These are phyloP conservation scores for Fusarium tricinctum DNA, from an alignment of 2,329 filamentous ascomycete species.

Conservation along the genomic window DNA sequence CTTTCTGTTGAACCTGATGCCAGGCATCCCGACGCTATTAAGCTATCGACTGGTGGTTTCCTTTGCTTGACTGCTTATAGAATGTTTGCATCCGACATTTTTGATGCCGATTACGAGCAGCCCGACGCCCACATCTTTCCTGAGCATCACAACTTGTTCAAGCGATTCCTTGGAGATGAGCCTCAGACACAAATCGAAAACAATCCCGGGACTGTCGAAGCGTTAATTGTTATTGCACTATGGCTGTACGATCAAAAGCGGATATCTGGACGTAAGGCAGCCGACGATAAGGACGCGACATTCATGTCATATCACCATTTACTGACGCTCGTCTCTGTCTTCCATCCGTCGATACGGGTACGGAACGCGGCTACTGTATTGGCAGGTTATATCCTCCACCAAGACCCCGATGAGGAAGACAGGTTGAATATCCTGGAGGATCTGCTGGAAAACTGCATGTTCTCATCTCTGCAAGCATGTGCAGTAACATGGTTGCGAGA, in stretches of 20 bases:
- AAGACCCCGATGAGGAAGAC: constrained; percentile 70
- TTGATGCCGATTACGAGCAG: constrained; percentile 67
- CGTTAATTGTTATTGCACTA: constrained; percentile 70
- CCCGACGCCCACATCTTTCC: constrained; percentile 72
- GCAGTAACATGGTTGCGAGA: constrained; percentile 75
- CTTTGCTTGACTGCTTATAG: constrained; percentile 73
- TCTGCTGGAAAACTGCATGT: constrained; percentile 75
- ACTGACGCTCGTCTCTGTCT: constrained; percentile 69
- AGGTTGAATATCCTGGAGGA: constrained; percentile 74
- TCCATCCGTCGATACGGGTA: constrained; percentile 67
- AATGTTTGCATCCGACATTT: constrained; percentile 73
- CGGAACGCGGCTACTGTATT: constrained; percentile 68
- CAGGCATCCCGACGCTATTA: constrained; percentile 64
- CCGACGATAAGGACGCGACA: constrained; percentile 56
- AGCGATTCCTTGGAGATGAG: constrained; percentile 66
- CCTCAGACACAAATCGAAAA: constrained; percentile 63
- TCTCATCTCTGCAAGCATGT: constrained; percentile 72
- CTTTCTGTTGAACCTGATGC: constrained; percentile 62
- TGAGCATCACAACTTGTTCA: constrained; percentile 68
- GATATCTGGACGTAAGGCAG: constrained; percentile 52
- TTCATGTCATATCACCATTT: constrained; percentile 74
- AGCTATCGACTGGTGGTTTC: constrained; percentile 70
- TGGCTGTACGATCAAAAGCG: constrained; percentile 68
- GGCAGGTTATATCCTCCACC: constrained; percentile 68
- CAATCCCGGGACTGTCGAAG: constrained; percentile 70